These are phyloP conservation scores for Sordariomycetes sp. DNA, from an alignment of 2,329 filamentous ascomycete species.

Conservation along the genomic window DNA sequence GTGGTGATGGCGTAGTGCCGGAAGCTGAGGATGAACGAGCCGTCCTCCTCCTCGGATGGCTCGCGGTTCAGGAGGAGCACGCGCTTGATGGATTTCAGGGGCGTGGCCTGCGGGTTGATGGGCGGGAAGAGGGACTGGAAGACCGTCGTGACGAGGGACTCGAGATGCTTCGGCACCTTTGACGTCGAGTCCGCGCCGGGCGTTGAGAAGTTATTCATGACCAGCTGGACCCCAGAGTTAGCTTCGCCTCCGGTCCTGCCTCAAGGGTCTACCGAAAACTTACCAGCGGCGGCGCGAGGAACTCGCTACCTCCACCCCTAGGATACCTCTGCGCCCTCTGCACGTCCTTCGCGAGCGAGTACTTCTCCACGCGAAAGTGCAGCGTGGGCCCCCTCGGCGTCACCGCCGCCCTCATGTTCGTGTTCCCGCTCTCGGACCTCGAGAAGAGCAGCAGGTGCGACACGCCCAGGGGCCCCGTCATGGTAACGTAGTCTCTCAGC, in stretches of 20 bases:
- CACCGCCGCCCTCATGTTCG: slow-evolving; percentile 78
- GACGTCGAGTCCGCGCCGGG: slow-evolving; percentile 39
- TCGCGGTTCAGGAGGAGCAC: slow-evolving; percentile 87
- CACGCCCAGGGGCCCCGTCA: slow-evolving; percentile 90
- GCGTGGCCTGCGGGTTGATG: slow-evolving; percentile 84
- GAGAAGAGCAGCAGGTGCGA: slow-evolving; percentile 91
- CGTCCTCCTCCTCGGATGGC: slow-evolving; percentile 43
- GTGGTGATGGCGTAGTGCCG: slow-evolving; percentile 95
- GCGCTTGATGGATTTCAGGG: slow-evolving; percentile 83
- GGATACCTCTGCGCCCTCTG: slow-evolving; percentile 75
- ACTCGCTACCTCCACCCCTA: slow-evolving; percentile 74
- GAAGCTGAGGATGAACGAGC: slow-evolving; percentile 73
- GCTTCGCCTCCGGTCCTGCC: neutral
- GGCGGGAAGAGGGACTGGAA: slow-evolving; percentile 95
- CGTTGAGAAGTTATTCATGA: slow-evolving; percentile 93
- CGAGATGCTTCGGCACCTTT: slow-evolving; percentile 84
- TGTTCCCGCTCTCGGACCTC: slow-evolving; percentile 79
- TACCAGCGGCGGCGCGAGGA: slow-evolving; percentile 72
- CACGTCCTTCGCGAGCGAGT: slow-evolving; percentile 88
- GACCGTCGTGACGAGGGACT: slow-evolving; percentile 82
- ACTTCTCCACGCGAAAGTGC: slow-evolving; percentile 89
- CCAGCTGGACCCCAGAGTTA: slow-evolving; percentile 45
- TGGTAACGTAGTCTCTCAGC: slow-evolving; percentile 84
- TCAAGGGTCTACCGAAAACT: slow-evolving; percentile 8
- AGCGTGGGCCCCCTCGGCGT: slow-evolving; percentile 87